Base-by-base conservation (phyloP, 495 filamentous ascomycete genomes). In the Penicillium dipodomyicola region DNA sequence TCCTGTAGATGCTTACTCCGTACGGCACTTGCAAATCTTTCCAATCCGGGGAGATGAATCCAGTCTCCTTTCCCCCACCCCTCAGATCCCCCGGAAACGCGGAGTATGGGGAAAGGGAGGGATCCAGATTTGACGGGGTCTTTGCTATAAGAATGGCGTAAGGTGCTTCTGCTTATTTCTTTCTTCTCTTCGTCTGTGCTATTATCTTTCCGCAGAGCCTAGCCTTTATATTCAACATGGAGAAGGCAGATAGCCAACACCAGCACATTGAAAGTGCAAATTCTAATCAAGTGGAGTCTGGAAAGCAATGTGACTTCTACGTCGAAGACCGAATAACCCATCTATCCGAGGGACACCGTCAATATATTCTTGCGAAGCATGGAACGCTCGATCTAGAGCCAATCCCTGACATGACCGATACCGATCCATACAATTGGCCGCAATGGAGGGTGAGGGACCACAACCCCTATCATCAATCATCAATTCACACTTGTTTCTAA, bases 351-450 rank as follows among this genome's bases (percentile, higher is more conserved):
- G 62, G 63, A 30, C 65, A 67, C 56, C 68, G 73, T 30, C 68
- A 77, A 44, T 80, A 79, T 64, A 67, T 80, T 12, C 60, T 81
- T 9, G 48, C 66, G 15, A 72, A 73, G 35, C 77, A 81, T 72
- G 75, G 77, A 4, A 81, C 78, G 0, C 44, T 79, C 6, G 73
- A 82, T n/a, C 62, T 84, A 14, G 76, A 80, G 50, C 81, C 80
- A 3, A 54, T 84, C 0, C 81, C 81, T 4, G 66, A 73, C 32
- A 64, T 71, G 54, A 72, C 70, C 35, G 67, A 68, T 56, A 75
- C 72, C 5, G 81, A 83, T 57, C 81, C 81, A 15, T 78, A 77
- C 52, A 82, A 83, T 59, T 82, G 81, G 80, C 72, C 79, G 0
- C 57, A 40, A 6, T 82, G 69, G 69, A 67, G 67, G 62, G 69